These are phyloP conservation scores for Thozetella sp. DNA, from an alignment of 495 filamentous ascomycete species.

Conservation along the genomic window DNA sequence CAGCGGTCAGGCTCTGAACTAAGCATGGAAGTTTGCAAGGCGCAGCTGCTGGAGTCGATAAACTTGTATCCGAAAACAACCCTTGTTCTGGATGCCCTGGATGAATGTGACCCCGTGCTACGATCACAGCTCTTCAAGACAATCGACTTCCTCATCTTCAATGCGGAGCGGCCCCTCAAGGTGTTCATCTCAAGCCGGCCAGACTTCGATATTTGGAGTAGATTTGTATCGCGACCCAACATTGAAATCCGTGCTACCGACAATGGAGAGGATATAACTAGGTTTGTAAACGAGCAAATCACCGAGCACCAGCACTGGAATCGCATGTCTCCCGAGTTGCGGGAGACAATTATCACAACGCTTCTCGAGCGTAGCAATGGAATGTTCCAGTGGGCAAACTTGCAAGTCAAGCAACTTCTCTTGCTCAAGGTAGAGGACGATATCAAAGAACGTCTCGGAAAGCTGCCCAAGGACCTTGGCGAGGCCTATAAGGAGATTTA, in stretches of 20 bases:
- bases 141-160: constrained; percentile 18
- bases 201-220: constrained; percentile 30
- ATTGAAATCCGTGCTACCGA: constrained; percentile 33
- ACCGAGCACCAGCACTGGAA: constrained; percentile 10
- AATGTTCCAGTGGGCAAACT: constrained; percentile 37
- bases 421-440: constrained; percentile 11
- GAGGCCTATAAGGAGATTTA: constrained; percentile 36
- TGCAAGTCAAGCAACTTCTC: constrained; percentile 35
- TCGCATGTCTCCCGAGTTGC: constrained; percentile 7
- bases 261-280: constrained; percentile 26
- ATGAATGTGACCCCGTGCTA: constrained; percentile 20
- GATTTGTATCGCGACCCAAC: constrained; percentile 22
- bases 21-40: constrained; percentile 20
- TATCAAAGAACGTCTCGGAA: constrained; percentile 27
- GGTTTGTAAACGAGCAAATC: constrained; percentile 20
- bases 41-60: constrained; percentile 17
- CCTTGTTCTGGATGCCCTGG: constrained; percentile 26
- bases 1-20: constrained; percentile 17
- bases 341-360: constrained; percentile 18
- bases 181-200: constrained; percentile 48
- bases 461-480: constrained; percentile 27
- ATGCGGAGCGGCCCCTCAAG: constrained; percentile 29
- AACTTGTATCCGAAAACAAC: constrained; percentile 20
- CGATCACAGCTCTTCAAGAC: constrained; percentile 13
- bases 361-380: constrained; percentile 5